Percentiles rank a stretch among this genome's conserved stretches.
Conservation (phyloP, 768 basidiomycete species). For the Rhodotorula graminis region DNA sequence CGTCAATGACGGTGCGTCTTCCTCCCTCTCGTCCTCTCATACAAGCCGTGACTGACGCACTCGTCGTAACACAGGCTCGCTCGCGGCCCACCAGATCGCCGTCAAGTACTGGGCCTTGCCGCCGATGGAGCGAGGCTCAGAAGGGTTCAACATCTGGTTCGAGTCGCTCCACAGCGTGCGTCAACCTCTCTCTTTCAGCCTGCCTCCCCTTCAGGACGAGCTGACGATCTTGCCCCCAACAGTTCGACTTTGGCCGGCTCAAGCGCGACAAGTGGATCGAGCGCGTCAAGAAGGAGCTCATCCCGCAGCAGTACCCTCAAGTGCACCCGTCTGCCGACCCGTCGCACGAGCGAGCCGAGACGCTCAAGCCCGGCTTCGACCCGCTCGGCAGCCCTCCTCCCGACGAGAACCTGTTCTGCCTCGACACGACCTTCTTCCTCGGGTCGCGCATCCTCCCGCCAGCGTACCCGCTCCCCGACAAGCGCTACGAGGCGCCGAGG, state of each 20-base stretch:
- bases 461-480: slow-evolving; percentile 1
- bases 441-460: slow-evolving; percentile 28
- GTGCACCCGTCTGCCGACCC: background rate
- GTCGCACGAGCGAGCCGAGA: background rate
- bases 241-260: slow-evolving; percentile 29
- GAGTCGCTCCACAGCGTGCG: slow-evolving; percentile 17
- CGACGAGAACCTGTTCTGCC: slow-evolving; percentile 27
- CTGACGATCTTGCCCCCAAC: no score
- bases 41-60: no score
- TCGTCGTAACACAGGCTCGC: background rate
- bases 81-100: slow-evolving; percentile 25
- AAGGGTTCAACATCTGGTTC: slow-evolving; percentile 20
- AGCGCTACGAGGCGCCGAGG: slow-evolving; percentile 5
- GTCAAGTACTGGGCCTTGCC: slow-evolving; percentile 23
- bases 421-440: slow-evolving; percentile 37
- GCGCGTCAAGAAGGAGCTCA: slow-evolving; percentile 5
- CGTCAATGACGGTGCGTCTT: slow-evolving; percentile 16
- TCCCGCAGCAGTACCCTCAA: slow-evolving; percentile 8
- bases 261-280: slow-evolving; percentile 15
- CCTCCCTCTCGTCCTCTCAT: no score
- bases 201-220: no score
- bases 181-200: no score
- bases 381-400: slow-evolving; percentile 4
- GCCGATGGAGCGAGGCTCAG: background rate
- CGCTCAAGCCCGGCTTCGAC: slow-evolving; percentile 28